phyloP scores from a whole-genome alignment of 768 basidiomycete genomes.

The Rhizopogon salebrosus region DNA sequence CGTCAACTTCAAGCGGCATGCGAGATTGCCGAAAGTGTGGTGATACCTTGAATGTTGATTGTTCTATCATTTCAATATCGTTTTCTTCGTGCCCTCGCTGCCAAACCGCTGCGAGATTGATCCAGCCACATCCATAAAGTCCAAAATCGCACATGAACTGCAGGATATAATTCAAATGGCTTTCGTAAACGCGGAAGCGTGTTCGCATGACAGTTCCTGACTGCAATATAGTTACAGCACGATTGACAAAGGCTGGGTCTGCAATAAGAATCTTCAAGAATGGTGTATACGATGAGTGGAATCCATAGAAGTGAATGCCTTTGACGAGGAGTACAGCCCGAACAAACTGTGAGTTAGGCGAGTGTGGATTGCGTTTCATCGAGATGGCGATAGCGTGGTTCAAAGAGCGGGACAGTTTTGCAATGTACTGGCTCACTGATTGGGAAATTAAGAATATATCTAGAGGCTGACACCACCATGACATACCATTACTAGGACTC shows the following conservation, averaged over 20 bases:
- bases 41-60: conserved; percentile 38
- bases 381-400: conserved; percentile 85
- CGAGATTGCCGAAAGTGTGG: conserved; percentile 64
- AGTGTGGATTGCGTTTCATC: conserved; percentile 64
- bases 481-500: conserved; percentile 57
- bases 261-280: conserved; percentile 83
- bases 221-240: conserved; percentile 70
- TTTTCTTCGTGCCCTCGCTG: conserved; percentile 41
- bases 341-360: conserved; percentile 53
- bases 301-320: conserved; percentile 95
- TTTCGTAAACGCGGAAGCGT: conserved; percentile 79
- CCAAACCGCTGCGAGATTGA: conserved; percentile 68
- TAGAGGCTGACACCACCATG: neutral
- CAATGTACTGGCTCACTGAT: conserved; percentile 69
- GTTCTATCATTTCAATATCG: conserved; percentile 8
- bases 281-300: conserved; percentile 75
- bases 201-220: conserved; percentile 81
- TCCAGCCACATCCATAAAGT: conserved; percentile 89
- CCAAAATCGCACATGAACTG: conserved; percentile 96
- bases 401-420: conserved; percentile 65
- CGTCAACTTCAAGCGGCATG: conserved; percentile 79
- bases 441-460: neutral
- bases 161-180: conserved; percentile 80
- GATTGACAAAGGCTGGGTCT: conserved; percentile 65
- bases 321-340: conserved; percentile 84